Evolutionary conservation across 1,139 yeast genomes (phyloP).

Genomic region (Geotrichum klebahnii): DNA sequence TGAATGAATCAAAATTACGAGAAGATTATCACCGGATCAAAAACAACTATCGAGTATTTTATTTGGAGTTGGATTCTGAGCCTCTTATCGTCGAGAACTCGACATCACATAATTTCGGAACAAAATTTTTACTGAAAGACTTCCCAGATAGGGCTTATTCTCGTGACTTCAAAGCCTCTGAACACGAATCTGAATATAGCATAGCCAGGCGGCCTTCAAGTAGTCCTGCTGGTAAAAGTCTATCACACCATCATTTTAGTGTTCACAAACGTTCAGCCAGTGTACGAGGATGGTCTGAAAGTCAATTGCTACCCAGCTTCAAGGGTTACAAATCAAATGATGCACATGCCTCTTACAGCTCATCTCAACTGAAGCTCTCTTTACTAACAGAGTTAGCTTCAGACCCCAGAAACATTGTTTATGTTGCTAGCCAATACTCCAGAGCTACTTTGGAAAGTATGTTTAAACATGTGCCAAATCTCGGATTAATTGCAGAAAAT

Average conservation of each 20-base stretch:
- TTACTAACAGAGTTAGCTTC: slow-evolving; percentile 47
- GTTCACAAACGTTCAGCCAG: not conserved
- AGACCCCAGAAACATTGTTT: slow-evolving; percentile 61
- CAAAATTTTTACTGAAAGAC: too few species aligned
- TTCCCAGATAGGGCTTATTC: slow-evolving; percentile 2
- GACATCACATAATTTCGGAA: not conserved
- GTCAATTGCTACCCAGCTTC: not conserved
- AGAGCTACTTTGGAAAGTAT: slow-evolving; percentile 61
- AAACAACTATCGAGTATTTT: slow-evolving; percentile 33
- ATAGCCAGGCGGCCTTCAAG: too few species aligned
- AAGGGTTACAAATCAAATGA: not conserved
- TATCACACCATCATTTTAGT: too few species aligned
- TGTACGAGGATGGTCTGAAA: slow-evolving; percentile 5
- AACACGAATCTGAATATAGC: too few species aligned
- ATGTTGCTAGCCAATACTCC: slow-evolving; percentile 62
- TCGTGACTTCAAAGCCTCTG: too few species aligned
- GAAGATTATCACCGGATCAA: slow-evolving; percentile 27
- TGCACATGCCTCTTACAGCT: slow-evolving; percentile 26
- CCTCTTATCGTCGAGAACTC: slow-evolving; percentile 10
- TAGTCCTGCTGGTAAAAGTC: too few species aligned
- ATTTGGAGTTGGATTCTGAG: slow-evolving; percentile 37
- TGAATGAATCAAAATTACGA: slow-evolving; percentile 28
- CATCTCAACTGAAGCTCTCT: slow-evolving; percentile 37
- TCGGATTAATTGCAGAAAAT: slow-evolving; percentile 86
- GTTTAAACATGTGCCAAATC: slow-evolving; percentile 60